Conservation (phyloP, 139 green algal species). For the Edaphochlamys debaryana region DNA sequence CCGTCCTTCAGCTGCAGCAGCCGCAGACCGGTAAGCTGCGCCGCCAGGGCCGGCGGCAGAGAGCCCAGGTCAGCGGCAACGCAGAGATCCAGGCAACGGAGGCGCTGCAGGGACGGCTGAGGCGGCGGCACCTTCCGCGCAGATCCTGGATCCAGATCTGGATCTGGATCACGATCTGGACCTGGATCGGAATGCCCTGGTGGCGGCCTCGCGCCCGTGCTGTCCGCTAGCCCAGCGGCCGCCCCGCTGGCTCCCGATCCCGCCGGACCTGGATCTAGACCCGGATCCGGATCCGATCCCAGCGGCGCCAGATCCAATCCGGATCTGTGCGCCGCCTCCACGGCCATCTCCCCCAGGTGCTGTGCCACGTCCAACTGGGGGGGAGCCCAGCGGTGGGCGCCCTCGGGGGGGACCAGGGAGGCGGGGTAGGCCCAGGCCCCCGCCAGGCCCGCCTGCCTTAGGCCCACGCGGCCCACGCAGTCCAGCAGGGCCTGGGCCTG, state of each 20-base stretch:
- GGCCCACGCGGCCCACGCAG: neutral
- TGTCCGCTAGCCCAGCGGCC: too few species aligned
- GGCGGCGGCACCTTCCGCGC: too few species aligned
- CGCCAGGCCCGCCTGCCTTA: neutral
- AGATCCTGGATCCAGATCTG: too few species aligned
- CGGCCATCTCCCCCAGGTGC: neutral
- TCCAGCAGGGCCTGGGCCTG: neutral
- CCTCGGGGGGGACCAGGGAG: conserved; percentile 5
- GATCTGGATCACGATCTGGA: too few species aligned
- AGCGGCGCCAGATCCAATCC: neutral
- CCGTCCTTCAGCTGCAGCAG: conserved; percentile 15
- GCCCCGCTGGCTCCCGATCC: too few species aligned
- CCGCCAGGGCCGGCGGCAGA: neutral
- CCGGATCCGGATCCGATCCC: too few species aligned
- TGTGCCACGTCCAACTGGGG: neutral
- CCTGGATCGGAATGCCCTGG: too few species aligned
- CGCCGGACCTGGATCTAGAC: too few species aligned
- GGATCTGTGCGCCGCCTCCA: neutral
- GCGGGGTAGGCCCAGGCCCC: conserved; percentile 13
- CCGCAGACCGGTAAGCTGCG: neutral
- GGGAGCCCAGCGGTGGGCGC: neutral
- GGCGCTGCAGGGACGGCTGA: too few species aligned
- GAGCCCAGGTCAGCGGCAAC: neutral
- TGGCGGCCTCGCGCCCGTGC: too few species aligned
- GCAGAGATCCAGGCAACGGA: neutral